phyloP scores from a whole-genome alignment of 106 monocot genomes.

The Amphibolis antarctica region DNA sequence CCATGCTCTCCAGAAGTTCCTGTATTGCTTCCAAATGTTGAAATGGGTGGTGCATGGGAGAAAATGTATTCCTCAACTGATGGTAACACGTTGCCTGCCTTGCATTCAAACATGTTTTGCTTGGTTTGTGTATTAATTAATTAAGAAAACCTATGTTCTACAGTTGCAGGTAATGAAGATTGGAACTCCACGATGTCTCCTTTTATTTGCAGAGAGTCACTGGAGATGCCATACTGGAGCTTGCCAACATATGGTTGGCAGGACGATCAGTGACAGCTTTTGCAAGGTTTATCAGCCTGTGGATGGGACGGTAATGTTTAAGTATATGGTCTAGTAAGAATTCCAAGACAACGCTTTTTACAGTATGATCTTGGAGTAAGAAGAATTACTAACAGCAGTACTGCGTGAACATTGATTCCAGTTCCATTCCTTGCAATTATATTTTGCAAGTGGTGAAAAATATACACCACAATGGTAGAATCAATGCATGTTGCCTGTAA shows the following conservation, averaged over 20 bases:
- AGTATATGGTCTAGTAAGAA: background rate
- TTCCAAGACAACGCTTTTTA: slow-evolving; percentile 3
- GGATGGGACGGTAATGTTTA: background rate
- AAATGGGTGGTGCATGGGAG: background rate
- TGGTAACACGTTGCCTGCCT: background rate
- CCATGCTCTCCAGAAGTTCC: background rate
- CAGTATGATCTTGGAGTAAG: slow-evolving; percentile 1
- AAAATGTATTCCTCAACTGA: background rate
- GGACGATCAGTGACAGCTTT: background rate
- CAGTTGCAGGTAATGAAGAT: slow-evolving; percentile 4
- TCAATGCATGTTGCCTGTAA: background rate
- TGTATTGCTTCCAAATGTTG: background rate
- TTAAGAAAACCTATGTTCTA: background rate
- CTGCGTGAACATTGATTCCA: background rate
- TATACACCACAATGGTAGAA: background rate
- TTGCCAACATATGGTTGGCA: background rate
- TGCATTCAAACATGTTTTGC: background rate
- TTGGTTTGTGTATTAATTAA: background rate
- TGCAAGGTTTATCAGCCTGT: background rate
- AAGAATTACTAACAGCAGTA: background rate
- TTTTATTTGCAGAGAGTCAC: slow-evolving; percentile 10
- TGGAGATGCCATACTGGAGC: slow-evolving; percentile 5
- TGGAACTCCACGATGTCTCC: slow-evolving; percentile 7
- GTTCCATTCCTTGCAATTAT: background rate
- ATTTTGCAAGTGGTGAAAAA: background rate